A percentile compares a stretch with the other conserved stretches of the same genome.
Evolutionary conservation across 2,329 filamentous ascomycete genomes (phyloP).

Genomic region (Botrytis aclada): DNA sequence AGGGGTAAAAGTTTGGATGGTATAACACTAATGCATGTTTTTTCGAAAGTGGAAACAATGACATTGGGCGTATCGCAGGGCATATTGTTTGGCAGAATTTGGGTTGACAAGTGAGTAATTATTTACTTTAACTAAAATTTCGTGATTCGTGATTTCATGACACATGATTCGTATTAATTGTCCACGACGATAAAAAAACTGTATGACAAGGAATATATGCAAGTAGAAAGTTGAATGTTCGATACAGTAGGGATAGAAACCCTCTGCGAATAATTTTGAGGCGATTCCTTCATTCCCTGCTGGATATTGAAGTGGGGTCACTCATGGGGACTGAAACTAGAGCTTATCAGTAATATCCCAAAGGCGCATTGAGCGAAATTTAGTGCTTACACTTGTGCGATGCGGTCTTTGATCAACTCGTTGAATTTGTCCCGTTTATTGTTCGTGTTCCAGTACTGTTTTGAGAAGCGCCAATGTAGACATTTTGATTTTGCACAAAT

Average conservation of each 20-base stretch:
- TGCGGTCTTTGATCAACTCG: not conserved
- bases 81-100: not conserved
- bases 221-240: no score
- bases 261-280: not conserved
- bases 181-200: not conserved
- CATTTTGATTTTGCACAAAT: slow-evolving; percentile 27
- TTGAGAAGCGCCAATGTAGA: not conserved
- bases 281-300: not conserved
- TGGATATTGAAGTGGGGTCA: not conserved
- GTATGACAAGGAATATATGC: not conserved
- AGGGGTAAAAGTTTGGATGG: not conserved
- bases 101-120: not conserved
- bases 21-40: not conserved
- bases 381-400: not conserved
- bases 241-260: not conserved
- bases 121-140: not conserved
- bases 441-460: not conserved
- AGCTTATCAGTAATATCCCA: not conserved
- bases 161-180: not conserved
- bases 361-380: not conserved
- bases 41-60: not conserved
- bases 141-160: not conserved
- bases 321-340: not conserved
- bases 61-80: not conserved
- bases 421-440: not conserved